Conservation (phyloP, 2,329 filamentous ascomycete species). For the Scytalidium lignicola region DNA sequence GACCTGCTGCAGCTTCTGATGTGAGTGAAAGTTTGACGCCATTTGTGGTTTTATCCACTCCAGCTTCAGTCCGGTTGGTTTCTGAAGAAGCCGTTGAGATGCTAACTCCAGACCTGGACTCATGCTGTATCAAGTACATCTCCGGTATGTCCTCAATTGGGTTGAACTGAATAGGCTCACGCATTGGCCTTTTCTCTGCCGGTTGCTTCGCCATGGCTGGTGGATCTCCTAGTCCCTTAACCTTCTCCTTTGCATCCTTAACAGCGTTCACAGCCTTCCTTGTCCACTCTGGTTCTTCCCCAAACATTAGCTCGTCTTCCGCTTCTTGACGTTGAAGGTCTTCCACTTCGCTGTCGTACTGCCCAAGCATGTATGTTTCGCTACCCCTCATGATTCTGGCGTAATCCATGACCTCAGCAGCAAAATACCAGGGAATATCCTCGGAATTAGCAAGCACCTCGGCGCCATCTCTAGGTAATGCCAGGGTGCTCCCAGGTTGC, state of each 20-base stretch:
- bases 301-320: slow-evolving; percentile 89
- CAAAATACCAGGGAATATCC: slow-evolving; percentile 91
- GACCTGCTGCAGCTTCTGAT: slow-evolving; percentile 3
- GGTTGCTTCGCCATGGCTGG: slow-evolving; percentile 47
- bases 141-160: slow-evolving; percentile 40
- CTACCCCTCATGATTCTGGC: slow-evolving; percentile 93
- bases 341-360: slow-evolving; percentile 74
- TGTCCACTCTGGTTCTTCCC: slow-evolving; percentile 89
- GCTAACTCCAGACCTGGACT: slow-evolving; percentile 38
- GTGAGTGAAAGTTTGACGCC: slow-evolving; percentile 1
- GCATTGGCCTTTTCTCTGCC: slow-evolving; percentile 40
- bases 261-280: slow-evolving; percentile 75
- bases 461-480: slow-evolving; percentile 74
- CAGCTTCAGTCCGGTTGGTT: slow-evolving; percentile 7
- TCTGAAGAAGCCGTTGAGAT: slow-evolving; percentile 17
- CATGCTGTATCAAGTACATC: slow-evolving; percentile 45
- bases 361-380: slow-evolving; percentile 75
- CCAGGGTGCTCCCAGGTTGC: slow-evolving; percentile 74
- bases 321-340: slow-evolving; percentile 71
- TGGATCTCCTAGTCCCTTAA: slow-evolving; percentile 62
- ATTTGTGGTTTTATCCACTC: not conserved
- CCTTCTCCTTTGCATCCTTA: slow-evolving; percentile 68
- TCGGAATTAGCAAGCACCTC: slow-evolving; percentile 65
- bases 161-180: slow-evolving; percentile 44
- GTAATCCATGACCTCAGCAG: slow-evolving; percentile 90